Conservation (phyloP, 1,139 yeast genomes). For the Candida frijolesensis region DNA sequence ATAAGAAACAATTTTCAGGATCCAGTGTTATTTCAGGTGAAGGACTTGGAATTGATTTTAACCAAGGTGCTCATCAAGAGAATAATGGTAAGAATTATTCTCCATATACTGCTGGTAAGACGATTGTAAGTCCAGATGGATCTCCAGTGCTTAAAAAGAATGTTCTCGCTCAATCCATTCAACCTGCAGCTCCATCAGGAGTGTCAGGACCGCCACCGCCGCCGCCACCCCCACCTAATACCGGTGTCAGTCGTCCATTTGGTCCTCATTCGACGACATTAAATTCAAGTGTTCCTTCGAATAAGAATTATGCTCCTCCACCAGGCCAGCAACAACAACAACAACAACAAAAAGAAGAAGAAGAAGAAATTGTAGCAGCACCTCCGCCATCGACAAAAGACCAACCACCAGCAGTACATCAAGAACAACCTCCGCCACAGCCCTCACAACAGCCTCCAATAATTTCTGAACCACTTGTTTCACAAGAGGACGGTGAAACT, state of each 20-base stretch:
- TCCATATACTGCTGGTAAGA: neutral
- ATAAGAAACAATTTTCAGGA: conserved; percentile 26
- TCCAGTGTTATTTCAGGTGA: conserved; percentile 25
- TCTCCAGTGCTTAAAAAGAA: neutral
- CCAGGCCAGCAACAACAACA: neutral
- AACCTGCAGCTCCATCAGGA: neutral
- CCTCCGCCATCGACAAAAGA: neutral
- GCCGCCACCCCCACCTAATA: neutral
- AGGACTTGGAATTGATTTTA: conserved; percentile 1
- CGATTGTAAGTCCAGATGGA: neutral
- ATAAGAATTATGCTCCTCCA: conserved; percentile 1
- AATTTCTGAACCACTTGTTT: neutral
- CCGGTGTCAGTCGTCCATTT: neutral
- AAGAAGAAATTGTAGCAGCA: neutral
- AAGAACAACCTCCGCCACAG: too few relatives aligned
- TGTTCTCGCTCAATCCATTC: neutral
- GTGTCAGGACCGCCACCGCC: neutral
- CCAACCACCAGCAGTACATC: neutral
- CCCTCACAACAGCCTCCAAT: neutral
- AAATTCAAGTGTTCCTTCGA: neutral
- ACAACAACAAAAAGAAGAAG: neutral
- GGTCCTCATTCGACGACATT: neutral
- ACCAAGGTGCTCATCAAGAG: neutral
- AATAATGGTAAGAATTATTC: neutral
- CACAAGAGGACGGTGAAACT: neutral